Evolutionary conservation across 225 moss, liverwort and hornwort genomes (phyloP), one percentile per base, ranked within the genome.

Genomic region (Marchantia polymorpha): DNA sequence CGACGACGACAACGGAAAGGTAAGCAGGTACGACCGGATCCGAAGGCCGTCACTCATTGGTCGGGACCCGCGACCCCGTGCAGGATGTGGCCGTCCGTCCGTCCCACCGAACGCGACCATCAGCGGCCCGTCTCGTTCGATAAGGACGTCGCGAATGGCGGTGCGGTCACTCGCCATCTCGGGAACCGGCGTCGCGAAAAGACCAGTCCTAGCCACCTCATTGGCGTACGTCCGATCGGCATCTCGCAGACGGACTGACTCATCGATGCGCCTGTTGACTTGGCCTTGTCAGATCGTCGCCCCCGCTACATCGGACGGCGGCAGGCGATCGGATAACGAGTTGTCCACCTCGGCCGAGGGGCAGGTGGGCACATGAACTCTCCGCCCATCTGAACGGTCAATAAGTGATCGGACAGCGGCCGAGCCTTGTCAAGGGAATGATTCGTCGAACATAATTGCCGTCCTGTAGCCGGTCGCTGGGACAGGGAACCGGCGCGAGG

Each of bases 141-240:
- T 23, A 25, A 25, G 26, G 64, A 64, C 64, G 64, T 64, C 64
- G 64, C 64, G 25, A 23, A 7, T 64, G 64, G 64, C 9, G 64
- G 64, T 58, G 64, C 5, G 1, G 64, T 3, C 27, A 64, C n/a
- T 23, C 2, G n/a, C 64, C 64, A 64, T 64, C n/a, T 64, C 23
- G 63, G 64, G 25, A 64, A 64, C 64, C 25, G 25, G 64, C 27
- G 64, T 64, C 64, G 64, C 64, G 64, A 11, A 64, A 63, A 63
- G n/a, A 23, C 22, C 10, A 22, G 7, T 26, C 26, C 64, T 26
- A 2, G 27, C 25, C 64, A 23, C 25, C 26, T 25, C 63, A 63
- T 63, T 3, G 7, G 22, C 17, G 23, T 25, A 64, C 25, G 26
- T 64, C 64, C 64, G 23, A 64, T 27, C 25, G 3, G 64, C 26